Evolutionary conservation across 148 eudicot species (phyloP), one percentile per base, ranked within the genome.

Genomic region (Chenopodium formosanum): DNA sequence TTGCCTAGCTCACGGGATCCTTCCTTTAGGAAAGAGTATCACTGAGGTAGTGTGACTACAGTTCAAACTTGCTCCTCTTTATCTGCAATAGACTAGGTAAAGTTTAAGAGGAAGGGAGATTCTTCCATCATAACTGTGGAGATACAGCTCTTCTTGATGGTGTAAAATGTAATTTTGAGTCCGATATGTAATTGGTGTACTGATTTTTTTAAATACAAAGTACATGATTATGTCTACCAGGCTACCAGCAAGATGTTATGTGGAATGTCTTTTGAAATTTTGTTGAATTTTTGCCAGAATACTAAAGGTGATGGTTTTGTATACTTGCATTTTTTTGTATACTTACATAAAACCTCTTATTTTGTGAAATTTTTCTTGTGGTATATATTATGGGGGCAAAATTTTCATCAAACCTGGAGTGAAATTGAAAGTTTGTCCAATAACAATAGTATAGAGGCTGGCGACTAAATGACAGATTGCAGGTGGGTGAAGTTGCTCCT

Each of bases 61-160:
- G 5, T 79, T 14, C 22, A 63, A 53, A 82, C 66, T 56, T 44
- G 64, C 10, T 74, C 32, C 4, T 40, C 9, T 16, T 65, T 65
- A 44, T 74, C 13, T 23, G 23, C 20, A 32, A 13, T 63, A 27
- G 75, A 65, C 53, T 82, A 58, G 56, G n/a, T 19, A 48, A 4
- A 4, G 71, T 70, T 79, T 27, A 40, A 60, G 68, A 50, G 50
- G 66, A 32, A 76, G 70, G 69, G 29, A 70, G 67, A 50, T 79
- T 12, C 48, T 70, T 63, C 20, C 80, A 14, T 76, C n/a, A 17
- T 76, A 14, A 32, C 16, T 62, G 32, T 34, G 31, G 74, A 56
- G 27, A 72, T 19, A 17, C 52, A 34, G 29, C 34, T 64, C 58
- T 83, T 62, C 40, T 50, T 78, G 82, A 65, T 66, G 78, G 44